Conservation (phyloP, 106 monocot genomes). For the Dendrobium chrysotoxum region DNA sequence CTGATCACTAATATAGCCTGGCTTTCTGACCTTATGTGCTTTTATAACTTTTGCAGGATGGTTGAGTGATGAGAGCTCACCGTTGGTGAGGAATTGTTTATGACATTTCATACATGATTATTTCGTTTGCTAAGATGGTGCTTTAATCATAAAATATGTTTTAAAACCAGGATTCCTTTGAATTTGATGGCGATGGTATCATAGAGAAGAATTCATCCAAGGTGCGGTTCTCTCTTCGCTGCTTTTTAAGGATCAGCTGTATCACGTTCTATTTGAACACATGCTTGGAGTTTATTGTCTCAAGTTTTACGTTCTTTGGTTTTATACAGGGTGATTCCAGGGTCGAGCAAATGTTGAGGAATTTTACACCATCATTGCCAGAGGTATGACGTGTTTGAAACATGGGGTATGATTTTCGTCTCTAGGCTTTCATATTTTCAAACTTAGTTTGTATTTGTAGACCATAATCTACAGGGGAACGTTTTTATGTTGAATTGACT, state of each 20-base stretch:
- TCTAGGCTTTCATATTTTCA: background rate
- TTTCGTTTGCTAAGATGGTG: background rate
- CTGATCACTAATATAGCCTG: background rate
- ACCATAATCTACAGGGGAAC: no score
- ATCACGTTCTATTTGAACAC: background rate
- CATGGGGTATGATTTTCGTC: background rate
- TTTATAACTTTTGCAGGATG: constrained; percentile 25
- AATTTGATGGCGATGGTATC: background rate
- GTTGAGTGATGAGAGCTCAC: constrained; percentile 14
- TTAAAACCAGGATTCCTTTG: background rate
- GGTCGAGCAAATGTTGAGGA: background rate
- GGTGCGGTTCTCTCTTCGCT: background rate
- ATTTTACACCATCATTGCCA: background rate
- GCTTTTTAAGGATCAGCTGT: background rate
- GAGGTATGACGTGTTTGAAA: background rate
- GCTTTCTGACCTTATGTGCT: background rate
- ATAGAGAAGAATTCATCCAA: background rate
- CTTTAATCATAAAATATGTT: background rate
- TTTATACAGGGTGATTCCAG: background rate
- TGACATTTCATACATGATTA: background rate
- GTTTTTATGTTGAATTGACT: no score
- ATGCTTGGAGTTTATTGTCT: background rate
- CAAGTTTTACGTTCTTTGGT: background rate
- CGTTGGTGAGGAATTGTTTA: constrained; percentile 15
- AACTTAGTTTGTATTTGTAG: no score